Conservation (phyloP, 2,329 filamentous ascomycete genomes). For the Colletotrichum zoysiae region DNA sequence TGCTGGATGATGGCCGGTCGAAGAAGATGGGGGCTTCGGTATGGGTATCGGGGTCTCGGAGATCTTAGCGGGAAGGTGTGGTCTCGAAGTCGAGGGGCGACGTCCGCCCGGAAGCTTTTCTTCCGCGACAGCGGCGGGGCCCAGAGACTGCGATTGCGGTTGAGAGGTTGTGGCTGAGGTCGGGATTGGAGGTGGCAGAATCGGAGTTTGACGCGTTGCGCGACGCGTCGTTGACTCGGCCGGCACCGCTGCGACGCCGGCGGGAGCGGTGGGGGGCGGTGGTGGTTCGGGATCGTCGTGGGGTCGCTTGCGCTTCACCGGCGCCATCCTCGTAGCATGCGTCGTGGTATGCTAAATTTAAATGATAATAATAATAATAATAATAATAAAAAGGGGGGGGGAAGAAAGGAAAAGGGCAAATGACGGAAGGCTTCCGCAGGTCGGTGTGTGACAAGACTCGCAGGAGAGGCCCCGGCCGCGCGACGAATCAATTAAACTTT, state of each 20-base stretch:
- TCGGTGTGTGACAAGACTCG: constrained; percentile 3
- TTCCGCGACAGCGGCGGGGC: constrained; percentile 41
- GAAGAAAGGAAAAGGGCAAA: background rate
- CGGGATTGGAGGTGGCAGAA: constrained; percentile 50
- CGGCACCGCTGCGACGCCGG: constrained; percentile 38
- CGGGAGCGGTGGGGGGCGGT: constrained; percentile 37
- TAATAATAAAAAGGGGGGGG: background rate
- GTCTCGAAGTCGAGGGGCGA: constrained; percentile 32
- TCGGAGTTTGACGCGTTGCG: constrained; percentile 56
- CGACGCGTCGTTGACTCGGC: constrained; percentile 52
- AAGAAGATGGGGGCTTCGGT: constrained; percentile 24
- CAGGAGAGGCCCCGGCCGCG: background rate
- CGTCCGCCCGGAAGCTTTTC: constrained; percentile 44
- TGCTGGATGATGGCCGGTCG: background rate
- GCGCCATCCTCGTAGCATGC: constrained; percentile 43
- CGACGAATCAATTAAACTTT: constrained; percentile 37
- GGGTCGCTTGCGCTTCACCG: constrained; percentile 54
- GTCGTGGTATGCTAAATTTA: background rate
- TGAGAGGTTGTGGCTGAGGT: constrained; percentile 42
- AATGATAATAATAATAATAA: too few relatives aligned
- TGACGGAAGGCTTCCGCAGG: background rate
- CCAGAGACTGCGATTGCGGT: constrained; percentile 38
- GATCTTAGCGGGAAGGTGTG: constrained; percentile 10
- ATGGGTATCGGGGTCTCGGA: constrained; percentile 34
- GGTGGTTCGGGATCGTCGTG: constrained; percentile 45